Evolutionary conservation across 2,329 filamentous ascomycete genomes (phyloP).

Genomic region (Fusarium xyrophilum): DNA sequence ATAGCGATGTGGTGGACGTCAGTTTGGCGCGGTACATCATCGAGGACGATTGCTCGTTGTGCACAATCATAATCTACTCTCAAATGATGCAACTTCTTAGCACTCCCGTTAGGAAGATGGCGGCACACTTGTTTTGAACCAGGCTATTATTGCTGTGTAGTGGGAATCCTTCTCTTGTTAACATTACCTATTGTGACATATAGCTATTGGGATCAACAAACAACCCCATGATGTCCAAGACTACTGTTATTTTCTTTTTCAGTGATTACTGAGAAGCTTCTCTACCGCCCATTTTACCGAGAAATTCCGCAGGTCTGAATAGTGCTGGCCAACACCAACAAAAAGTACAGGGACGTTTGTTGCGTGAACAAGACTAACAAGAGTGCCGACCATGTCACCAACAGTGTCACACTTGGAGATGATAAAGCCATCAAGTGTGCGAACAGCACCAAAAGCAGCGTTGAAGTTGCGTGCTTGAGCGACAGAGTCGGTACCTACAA

Average conservation of each 20-base stretch:
- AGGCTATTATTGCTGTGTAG: neutral
- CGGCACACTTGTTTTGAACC: neutral
- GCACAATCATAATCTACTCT: constrained; percentile 42
- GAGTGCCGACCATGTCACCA: constrained; percentile 95
- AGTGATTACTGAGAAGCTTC: constrained; percentile 64
- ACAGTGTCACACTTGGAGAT: constrained; percentile 99
- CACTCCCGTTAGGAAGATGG: neutral
- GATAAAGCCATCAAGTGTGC: constrained; percentile 92
- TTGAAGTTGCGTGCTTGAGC: constrained; percentile 98
- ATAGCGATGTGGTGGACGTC: constrained; percentile 35
- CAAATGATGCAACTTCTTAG: neutral
- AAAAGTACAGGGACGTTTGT: constrained; percentile 97
- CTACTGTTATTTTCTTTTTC: constrained; percentile 33
- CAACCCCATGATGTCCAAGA: neutral
- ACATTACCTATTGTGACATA: neutral
- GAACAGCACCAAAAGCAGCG: constrained; percentile 80
- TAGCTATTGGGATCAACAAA: constrained; percentile 1
- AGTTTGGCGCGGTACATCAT: constrained; percentile 15
- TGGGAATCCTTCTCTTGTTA: constrained; percentile 6
- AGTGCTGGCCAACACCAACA: constrained; percentile 76
- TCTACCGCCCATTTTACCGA: constrained; percentile 74
- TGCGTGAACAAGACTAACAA: constrained; percentile 97
- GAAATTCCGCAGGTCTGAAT: constrained; percentile 71
- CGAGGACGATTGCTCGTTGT: constrained; percentile 28
- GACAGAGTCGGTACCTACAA: constrained; percentile 94